A percentile compares a stretch with the other conserved stretches of the same genome.
Evolutionary conservation across 2,329 filamentous ascomycete genomes (phyloP).

Genomic region (Phoma herbarum): DNA sequence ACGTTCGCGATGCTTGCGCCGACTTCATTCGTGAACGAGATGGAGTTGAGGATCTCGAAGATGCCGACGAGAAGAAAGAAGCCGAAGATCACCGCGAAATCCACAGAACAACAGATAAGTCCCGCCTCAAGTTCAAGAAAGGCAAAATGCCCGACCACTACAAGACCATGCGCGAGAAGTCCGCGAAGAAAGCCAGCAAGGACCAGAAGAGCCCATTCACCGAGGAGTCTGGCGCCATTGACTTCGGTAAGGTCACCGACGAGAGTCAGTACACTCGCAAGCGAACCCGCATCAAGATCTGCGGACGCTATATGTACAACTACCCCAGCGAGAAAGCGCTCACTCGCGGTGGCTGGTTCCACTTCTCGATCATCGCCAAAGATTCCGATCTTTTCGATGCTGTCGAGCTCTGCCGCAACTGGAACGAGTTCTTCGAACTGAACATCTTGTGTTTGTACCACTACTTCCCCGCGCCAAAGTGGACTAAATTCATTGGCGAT

Average conservation of each 20-base stretch:
- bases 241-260: slow-evolving; percentile 51
- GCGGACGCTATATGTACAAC: slow-evolving; percentile 60
- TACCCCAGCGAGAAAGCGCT: slow-evolving; percentile 60
- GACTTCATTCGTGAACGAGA: slow-evolving; percentile 57
- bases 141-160: slow-evolving; percentile 29
- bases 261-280: slow-evolving; percentile 44
- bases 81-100: slow-evolving; percentile 17
- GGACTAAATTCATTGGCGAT: slow-evolving; percentile 55
- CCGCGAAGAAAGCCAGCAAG: slow-evolving; percentile 27
- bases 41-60: slow-evolving; percentile 47
- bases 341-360: slow-evolving; percentile 60
- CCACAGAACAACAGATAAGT: slow-evolving; percentile 19
- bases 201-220: slow-evolving; percentile 7
- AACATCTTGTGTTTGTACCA: slow-evolving; percentile 57
- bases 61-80: slow-evolving; percentile 34
- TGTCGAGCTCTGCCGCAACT: slow-evolving; percentile 59
- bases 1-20: slow-evolving; percentile 61
- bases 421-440: slow-evolving; percentile 61
- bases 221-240: slow-evolving; percentile 35
- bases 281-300: slow-evolving; percentile 58
- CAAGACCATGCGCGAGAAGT: slow-evolving; percentile 47
- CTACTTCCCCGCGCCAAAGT: slow-evolving; percentile 60
- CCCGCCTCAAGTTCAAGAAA: slow-evolving; percentile 18
- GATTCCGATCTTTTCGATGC: slow-evolving; percentile 57
- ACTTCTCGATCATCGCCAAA: slow-evolving; percentile 62